Percentiles rank a stretch among this genome's conserved stretches.
These are phyloP conservation scores for Solanum tarapatanum DNA, from an alignment of 257 asterid species.

Conservation along the genomic window DNA sequence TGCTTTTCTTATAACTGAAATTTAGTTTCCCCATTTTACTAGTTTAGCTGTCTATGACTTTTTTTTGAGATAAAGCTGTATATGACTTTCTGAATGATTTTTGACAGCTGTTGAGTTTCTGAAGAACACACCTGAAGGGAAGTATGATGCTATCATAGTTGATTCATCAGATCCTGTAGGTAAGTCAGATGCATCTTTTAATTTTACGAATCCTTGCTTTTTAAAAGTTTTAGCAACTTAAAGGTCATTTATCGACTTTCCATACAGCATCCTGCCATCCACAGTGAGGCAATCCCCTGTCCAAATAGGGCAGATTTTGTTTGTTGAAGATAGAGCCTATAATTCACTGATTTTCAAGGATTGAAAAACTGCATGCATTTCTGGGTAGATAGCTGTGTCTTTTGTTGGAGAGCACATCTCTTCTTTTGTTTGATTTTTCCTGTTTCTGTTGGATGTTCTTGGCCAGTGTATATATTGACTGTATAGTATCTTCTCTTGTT, in stretches of 20 bases:
- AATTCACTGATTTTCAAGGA: neutral
- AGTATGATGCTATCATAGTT: conserved; percentile 83
- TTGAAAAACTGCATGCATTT: neutral
- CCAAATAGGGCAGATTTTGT: neutral
- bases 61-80: neutral
- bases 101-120: conserved; percentile 74
- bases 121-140: conserved; percentile 53
- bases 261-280: neutral
- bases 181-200: conserved; percentile 18
- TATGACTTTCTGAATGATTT: neutral
- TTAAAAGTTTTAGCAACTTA: neutral
- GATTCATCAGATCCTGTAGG: conserved; percentile 99
- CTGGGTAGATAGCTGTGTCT: neutral
- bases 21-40: neutral
- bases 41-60: neutral
- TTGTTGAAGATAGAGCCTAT: neutral
- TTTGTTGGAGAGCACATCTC: neutral
- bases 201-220: neutral
- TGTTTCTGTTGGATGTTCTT: neutral
- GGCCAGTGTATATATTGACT: neutral
- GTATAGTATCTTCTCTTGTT: neutral
- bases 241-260: neutral
- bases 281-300: neutral
- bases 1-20: neutral
- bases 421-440: neutral